Conservation (phyloP, 306 rosid species). For the Arachis stenosperma region DNA sequence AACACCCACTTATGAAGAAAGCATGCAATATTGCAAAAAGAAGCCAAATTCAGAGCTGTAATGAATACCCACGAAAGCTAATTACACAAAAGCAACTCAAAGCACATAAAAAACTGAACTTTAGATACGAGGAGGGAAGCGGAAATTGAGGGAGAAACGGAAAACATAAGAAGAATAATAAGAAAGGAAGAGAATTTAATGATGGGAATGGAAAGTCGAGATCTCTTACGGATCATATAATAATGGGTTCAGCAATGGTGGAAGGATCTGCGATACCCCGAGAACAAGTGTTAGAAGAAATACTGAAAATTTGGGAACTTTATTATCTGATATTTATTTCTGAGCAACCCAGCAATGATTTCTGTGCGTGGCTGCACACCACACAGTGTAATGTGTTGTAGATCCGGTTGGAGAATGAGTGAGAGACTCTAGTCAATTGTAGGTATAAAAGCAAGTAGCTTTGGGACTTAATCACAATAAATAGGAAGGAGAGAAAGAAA, state of each 20-base stretch:
- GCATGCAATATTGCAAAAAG: neutral
- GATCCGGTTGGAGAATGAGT: conserved; percentile 15
- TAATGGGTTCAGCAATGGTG: conserved; percentile 20
- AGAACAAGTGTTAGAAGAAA: neutral
- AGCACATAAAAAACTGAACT: neutral
- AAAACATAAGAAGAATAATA: neutral
- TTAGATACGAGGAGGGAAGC: neutral
- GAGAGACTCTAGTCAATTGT: too few relatives aligned
- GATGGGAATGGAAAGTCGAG: conserved; percentile 25
- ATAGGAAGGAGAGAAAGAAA: neutral
- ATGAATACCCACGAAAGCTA: neutral
- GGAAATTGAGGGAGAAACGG: neutral
- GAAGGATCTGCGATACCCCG: conserved; percentile 48
- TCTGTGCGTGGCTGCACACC: neutral
- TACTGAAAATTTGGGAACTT: neutral
- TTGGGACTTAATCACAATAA: neutral
- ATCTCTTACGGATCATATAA: conserved; percentile 54
- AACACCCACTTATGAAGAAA: conserved; percentile 20
- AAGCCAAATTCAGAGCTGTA: neutral
- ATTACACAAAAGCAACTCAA: conserved; percentile 19
- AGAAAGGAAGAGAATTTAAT: conserved; percentile 8
- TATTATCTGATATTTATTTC: neutral
- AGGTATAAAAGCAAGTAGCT: conserved; percentile 2
- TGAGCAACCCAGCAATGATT: conserved; percentile 33
- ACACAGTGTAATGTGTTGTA: neutral